These are phyloP conservation scores for Kwoniella newhampshirensis DNA, from an alignment of 768 basidiomycete species.

Conservation along the genomic window DNA sequence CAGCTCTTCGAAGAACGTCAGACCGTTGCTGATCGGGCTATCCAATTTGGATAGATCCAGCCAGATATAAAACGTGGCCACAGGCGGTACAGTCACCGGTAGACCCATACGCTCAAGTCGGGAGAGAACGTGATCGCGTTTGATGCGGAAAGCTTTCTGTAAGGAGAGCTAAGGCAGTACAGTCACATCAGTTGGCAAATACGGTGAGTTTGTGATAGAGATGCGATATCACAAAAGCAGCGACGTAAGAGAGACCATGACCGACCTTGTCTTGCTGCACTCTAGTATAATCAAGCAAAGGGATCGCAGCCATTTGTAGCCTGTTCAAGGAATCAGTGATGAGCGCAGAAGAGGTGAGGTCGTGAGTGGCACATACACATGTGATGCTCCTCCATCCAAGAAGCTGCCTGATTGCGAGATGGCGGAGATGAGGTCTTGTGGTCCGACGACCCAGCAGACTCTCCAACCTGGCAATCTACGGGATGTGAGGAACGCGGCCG, in stretches of 20 bases:
- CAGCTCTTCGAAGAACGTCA: slow-evolving; percentile 92
- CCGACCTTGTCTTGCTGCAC: slow-evolving; percentile 69
- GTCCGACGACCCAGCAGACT: slow-evolving; percentile 64
- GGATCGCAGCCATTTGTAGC: slow-evolving; percentile 82
- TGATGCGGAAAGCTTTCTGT: slow-evolving; percentile 84
- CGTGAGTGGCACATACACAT: slow-evolving; percentile 63
- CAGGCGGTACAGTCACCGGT: slow-evolving; percentile 62
- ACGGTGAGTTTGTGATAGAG: too few species aligned
- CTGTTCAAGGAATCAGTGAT: slow-evolving; percentile 33
- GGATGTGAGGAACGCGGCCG: not conserved
- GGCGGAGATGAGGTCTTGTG: slow-evolving; percentile 55
- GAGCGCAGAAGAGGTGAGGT: not conserved
- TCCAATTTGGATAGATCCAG: slow-evolving; percentile 78
- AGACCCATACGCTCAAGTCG: slow-evolving; percentile 77
- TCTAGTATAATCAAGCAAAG: slow-evolving; percentile 70
- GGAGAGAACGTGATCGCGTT: slow-evolving; percentile 83
- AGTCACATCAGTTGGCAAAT: too few species aligned
- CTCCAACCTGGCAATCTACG: slow-evolving; percentile 77
- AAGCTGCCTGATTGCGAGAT: slow-evolving; percentile 92
- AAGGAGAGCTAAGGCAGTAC: slow-evolving; percentile 64
- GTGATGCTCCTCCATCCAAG: slow-evolving; percentile 91
- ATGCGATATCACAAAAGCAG: too few species aligned
- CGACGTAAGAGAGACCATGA: too few species aligned
- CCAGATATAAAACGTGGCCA: slow-evolving; percentile 91
- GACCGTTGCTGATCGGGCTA: slow-evolving; percentile 78